Evolutionary conservation across 1,139 yeast species (phyloP).

Genomic region (Keqinozyma sinolaborantium): DNA sequence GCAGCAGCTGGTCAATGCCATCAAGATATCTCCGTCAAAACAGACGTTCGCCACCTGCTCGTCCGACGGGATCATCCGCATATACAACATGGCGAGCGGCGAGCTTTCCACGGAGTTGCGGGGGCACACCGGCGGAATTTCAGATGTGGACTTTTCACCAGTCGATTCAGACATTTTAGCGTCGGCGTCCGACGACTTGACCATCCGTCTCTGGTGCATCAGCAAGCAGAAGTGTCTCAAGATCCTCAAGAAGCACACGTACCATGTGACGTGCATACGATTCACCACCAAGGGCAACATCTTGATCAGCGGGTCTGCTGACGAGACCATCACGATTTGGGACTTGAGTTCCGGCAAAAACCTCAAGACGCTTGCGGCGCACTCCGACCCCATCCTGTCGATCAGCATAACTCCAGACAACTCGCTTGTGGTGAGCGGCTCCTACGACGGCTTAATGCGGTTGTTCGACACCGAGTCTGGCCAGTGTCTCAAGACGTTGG

Average conservation of each 20-base stretch:
- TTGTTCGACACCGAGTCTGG: constrained; percentile 87
- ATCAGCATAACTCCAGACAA: constrained; percentile 76
- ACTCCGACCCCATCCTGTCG: constrained; percentile 84
- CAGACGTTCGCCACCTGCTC: constrained; percentile 54
- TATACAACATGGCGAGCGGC: constrained; percentile 18
- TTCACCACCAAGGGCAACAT: constrained; percentile 77
- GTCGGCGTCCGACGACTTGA: constrained; percentile 82
- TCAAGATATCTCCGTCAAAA: constrained; percentile 69
- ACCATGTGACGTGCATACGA: constrained; percentile 70
- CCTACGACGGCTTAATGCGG: constrained; percentile 88
- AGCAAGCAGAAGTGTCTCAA: constrained; percentile 50
- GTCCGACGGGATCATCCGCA: constrained; percentile 24
- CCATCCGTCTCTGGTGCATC: constrained; percentile 73
- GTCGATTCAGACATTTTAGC: constrained; percentile 68
- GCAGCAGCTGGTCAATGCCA: constrained; percentile 7
- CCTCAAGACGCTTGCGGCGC: constrained; percentile 84
- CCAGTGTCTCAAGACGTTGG: constrained; percentile 86
- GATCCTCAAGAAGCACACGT: constrained; percentile 76
- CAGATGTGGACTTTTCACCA: constrained; percentile 74
- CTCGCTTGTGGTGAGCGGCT: constrained; percentile 79
- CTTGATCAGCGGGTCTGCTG: constrained; percentile 79
- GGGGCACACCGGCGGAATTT: constrained; percentile 70
- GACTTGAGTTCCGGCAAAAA: constrained; percentile 71
- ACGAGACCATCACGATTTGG: constrained; percentile 91
- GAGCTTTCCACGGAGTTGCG: constrained; percentile 30